phyloP scores from a whole-genome alignment of 2,329 filamentous ascomycete genomes.

The Penicillium sp. region DNA sequence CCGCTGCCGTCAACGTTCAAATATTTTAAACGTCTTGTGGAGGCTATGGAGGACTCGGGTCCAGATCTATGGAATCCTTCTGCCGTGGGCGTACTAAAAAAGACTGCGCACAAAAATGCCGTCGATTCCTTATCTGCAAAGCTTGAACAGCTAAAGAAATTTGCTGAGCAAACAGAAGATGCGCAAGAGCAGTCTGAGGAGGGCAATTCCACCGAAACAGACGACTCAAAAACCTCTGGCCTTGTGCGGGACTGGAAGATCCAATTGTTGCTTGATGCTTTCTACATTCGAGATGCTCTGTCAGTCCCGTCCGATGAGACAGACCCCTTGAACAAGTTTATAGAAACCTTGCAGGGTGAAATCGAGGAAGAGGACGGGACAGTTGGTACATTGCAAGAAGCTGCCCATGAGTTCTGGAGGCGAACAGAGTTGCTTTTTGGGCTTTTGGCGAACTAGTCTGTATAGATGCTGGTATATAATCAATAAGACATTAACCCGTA shows the following conservation, averaged over 20 bases:
- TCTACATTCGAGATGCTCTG: slow-evolving; percentile 30
- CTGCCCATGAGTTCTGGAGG: slow-evolving; percentile 75
- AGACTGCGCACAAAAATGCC: slow-evolving; percentile 51
- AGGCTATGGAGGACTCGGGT: slow-evolving; percentile 66
- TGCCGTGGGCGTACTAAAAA: slow-evolving; percentile 62
- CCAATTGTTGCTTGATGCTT: slow-evolving; percentile 36
- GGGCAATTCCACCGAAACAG: background rate
- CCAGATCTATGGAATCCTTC: slow-evolving; percentile 75
- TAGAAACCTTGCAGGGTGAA: slow-evolving; percentile 43
- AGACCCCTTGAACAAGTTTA: slow-evolving; percentile 42
- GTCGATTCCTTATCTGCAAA: slow-evolving; percentile 21
- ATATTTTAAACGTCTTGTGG: slow-evolving; percentile 63
- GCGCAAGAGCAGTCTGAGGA: slow-evolving; percentile 2
- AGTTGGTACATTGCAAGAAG: slow-evolving; percentile 56
- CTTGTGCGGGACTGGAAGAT: slow-evolving; percentile 29
- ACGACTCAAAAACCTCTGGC: background rate
- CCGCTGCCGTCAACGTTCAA: slow-evolving; percentile 72
- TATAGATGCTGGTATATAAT: background rate
- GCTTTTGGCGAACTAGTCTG: slow-evolving; percentile 50
- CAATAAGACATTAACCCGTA: too few species aligned
- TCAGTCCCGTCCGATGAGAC: slow-evolving; percentile 22
- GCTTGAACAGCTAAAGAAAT: slow-evolving; percentile 20
- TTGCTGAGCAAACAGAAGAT: slow-evolving; percentile 6
- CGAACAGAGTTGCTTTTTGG: slow-evolving; percentile 79
- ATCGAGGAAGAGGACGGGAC: slow-evolving; percentile 49